Base-by-base conservation (phyloP, 306 rosid genomes). In the Sechiopsis laciniata region DNA sequence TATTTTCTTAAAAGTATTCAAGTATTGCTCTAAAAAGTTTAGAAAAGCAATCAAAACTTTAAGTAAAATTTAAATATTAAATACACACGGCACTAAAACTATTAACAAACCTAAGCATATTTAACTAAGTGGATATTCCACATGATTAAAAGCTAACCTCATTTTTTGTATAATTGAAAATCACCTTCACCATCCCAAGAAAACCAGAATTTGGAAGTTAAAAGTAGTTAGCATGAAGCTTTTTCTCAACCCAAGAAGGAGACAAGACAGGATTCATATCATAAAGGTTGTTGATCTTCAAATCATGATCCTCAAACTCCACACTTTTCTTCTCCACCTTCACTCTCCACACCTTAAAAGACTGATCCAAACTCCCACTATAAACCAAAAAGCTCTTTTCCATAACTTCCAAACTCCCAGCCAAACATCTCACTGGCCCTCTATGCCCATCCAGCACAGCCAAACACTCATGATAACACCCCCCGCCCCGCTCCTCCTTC, bases 361-460 rank as follows among this genome's bases (percentile, higher is more conserved):
- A 83, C 75, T 86, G 90, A 54, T 86, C 87, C 79, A 83, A 77
- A 59, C 90, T 86, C 48, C 85, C 87, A 79, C 87, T 86, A 11
- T 81, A 86, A 73, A 86, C 85, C 79, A 86, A 63, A 48, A 67
- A 50, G 13, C 40, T 22, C 51, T 72, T 80, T 1, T 77, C 81
- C 52, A 74, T 69, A 21, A 78, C 75, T 59, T 83, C 87, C 42
- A 83, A 61, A 35, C 79, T 77, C 9, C 79, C 87, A 4, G 85
- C 87, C 56, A 86, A 57, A 77, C 90, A 83, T 70, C 86, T 79
- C 11, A 86, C 90, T 2, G 90, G 90, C n/a, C 90, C 90, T 7
- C 76, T 81, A 62, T 83, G 90, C 4, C 85, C 87, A 59, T 86
- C 90, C 0, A 86, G 74, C 55, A 86, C 82, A 0, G 85, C 76